Percentiles rank a stretch among this genome's conserved stretches.
These are phyloP conservation scores for Diaporthe velutina DNA, from an alignment of 2,329 filamentous ascomycete species.

Conservation along the genomic window DNA sequence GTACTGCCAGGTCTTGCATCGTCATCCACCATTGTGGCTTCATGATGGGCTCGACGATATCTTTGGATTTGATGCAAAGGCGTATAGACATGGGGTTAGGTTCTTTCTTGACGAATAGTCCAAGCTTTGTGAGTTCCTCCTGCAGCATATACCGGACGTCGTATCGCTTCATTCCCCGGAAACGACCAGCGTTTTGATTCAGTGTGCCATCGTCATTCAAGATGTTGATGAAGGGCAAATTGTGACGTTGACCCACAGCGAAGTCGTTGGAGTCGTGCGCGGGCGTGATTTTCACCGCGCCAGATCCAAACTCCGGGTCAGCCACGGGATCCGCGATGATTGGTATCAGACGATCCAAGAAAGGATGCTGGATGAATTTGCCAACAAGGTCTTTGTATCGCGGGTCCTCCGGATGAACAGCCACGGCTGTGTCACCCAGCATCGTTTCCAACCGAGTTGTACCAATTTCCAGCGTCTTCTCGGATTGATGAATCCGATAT, in stretches of 20 bases:
- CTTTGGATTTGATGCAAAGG: background rate
- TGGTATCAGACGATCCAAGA: background rate
- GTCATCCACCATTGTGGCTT: background rate
- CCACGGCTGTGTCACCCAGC: background rate
- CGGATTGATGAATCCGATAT: background rate
- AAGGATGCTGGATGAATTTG: background rate
- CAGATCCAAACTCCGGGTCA: background rate
- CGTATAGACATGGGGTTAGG: background rate
- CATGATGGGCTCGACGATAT: background rate
- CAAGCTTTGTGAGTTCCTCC: background rate
- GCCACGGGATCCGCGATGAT: background rate
- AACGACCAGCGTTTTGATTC: background rate
- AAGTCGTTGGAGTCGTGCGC: background rate
- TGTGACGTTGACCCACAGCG: background rate
- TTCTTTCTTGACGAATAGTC: background rate
- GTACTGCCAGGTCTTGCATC: background rate
- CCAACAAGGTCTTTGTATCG: background rate
- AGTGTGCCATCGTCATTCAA: background rate
- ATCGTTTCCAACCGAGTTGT: background rate
- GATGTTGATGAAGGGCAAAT: background rate
- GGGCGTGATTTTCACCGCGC: background rate
- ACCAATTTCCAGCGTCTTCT: background rate
- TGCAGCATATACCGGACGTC: background rate
- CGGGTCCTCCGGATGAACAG: background rate
- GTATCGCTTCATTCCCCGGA: background rate